A percentile compares a stretch with the other conserved stretches of the same genome.
Conservation (phyloP, 2,329 filamentous ascomycete genomes). For the Penicillium corylophilum region DNA sequence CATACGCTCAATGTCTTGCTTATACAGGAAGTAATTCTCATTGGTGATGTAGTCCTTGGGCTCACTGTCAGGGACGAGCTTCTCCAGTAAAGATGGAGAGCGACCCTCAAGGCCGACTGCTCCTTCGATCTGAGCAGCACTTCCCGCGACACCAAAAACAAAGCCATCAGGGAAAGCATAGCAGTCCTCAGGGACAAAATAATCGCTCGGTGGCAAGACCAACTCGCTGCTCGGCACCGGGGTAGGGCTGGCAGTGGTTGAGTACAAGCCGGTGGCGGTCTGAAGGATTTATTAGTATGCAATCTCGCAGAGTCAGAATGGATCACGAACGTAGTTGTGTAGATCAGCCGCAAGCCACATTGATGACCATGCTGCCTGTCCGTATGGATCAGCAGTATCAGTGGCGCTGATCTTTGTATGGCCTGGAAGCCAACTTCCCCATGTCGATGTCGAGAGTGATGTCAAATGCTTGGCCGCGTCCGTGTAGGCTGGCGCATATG, state of each 20-base stretch:
- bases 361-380: constrained; percentile 38
- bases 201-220: constrained; percentile 54
- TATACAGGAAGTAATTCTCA: constrained; percentile 53
- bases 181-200: constrained; percentile 45
- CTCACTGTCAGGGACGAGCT: constrained; percentile 32
- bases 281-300: background rate
- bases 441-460: constrained; percentile 29
- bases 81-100: constrained; percentile 41
- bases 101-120: constrained; percentile 43
- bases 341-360: constrained; percentile 33
- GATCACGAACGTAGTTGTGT: constrained; percentile 28
- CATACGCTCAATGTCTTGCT: constrained; percentile 45
- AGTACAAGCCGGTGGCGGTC: constrained; percentile 41
- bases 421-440: constrained; percentile 37
- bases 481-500: constrained; percentile 28
- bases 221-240: constrained; percentile 56
- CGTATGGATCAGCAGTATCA: constrained; percentile 32
- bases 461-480: constrained; percentile 26
- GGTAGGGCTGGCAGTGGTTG: constrained; percentile 56
- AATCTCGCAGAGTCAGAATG: background rate
- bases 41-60: constrained; percentile 50
- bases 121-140: constrained; percentile 48
- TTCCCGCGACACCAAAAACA: constrained; percentile 45
- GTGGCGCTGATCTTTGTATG: constrained; percentile 28
- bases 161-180: constrained; percentile 41